These are phyloP conservation scores for Mortierella sp. DNA, from an alignment of 371 early-diverging fungal genomes.

Conservation along the genomic window DNA sequence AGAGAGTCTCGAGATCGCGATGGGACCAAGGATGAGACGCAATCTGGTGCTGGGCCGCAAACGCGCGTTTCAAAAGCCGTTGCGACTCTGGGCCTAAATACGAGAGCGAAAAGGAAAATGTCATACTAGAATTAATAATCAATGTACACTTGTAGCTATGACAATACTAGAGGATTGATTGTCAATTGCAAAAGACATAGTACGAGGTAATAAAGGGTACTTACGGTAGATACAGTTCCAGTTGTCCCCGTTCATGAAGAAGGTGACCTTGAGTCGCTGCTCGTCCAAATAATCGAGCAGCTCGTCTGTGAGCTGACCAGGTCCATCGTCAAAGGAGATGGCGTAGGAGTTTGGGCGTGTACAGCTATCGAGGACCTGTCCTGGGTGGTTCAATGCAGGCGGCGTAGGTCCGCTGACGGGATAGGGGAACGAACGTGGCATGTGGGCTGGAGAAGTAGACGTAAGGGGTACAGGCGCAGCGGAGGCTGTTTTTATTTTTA, in stretches of 20 bases:
- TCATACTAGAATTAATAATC: background rate
- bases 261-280: constrained; percentile 63
- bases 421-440: constrained; percentile 29
- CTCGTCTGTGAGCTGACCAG: constrained; percentile 60
- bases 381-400: constrained; percentile 20
- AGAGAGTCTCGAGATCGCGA: constrained; percentile 37
- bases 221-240: constrained; percentile 57
- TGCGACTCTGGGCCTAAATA: constrained; percentile 33
- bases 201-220: background rate
- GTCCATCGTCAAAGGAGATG: constrained; percentile 73
- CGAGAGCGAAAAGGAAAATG: background rate
- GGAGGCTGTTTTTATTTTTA: constrained; percentile 7
- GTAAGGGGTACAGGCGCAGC: constrained; percentile 18
- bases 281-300: constrained; percentile 58
- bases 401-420: constrained; percentile 34
- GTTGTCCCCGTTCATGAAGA: constrained; percentile 73
- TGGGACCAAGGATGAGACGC: constrained; percentile 74
- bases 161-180: background rate
- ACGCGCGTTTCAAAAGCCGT: constrained; percentile 58
- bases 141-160: background rate
- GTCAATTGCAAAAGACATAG: background rate
- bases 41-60: constrained; percentile 63
- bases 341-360: constrained; percentile 62
- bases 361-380: constrained; percentile 44
- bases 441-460: background rate